A percentile compares a stretch with the other conserved stretches of the same genome.
Evolutionary conservation across 2,329 filamentous ascomycete genomes (phyloP).

Genomic region (Venturiaceae sp.): DNA sequence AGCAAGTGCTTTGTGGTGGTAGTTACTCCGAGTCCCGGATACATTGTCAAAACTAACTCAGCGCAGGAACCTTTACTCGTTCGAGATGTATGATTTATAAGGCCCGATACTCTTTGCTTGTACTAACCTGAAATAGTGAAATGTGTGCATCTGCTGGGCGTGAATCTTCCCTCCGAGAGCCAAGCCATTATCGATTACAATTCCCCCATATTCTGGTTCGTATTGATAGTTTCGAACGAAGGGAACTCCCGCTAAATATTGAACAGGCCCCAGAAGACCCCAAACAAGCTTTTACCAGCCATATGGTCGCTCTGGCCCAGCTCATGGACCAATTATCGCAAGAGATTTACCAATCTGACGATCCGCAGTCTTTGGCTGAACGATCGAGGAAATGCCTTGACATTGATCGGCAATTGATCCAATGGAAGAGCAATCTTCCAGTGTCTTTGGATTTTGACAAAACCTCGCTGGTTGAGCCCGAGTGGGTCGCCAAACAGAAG

Average conservation of each 20-base stretch:
- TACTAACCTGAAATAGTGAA: conserved; percentile 10
- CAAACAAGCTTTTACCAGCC: conserved; percentile 3
- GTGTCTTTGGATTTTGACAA: conserved; percentile 7
- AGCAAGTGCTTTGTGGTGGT: conserved; percentile 10
- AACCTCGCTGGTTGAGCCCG: conserved; percentile 13
- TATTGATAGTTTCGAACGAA: background rate
- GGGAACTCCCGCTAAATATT: background rate
- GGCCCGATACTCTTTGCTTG: background rate
- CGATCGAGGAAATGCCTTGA: conserved; percentile 14
- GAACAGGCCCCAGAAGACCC: conserved; percentile 5
- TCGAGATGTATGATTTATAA: conserved; percentile 9
- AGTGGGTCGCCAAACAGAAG: conserved; percentile 22
- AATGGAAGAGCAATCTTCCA: conserved; percentile 10
- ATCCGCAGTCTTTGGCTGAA: conserved; percentile 17
- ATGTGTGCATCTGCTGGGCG: conserved; percentile 21
- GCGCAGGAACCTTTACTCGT: conserved; percentile 5
- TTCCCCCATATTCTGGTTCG: conserved; percentile 3
- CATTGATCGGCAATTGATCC: conserved; percentile 9
- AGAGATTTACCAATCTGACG: conserved; percentile 16
- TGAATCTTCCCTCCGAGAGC: conserved; percentile 19
- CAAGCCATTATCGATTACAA: conserved; percentile 17
- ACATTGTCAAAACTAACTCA: background rate
- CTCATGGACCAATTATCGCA: conserved; percentile 7
- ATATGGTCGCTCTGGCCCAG: conserved; percentile 5
- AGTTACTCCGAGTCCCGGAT: background rate